Evolutionary conservation across 139 green algal species (phyloP).

Genomic region (Raphidocelis subcapitata): DNA sequence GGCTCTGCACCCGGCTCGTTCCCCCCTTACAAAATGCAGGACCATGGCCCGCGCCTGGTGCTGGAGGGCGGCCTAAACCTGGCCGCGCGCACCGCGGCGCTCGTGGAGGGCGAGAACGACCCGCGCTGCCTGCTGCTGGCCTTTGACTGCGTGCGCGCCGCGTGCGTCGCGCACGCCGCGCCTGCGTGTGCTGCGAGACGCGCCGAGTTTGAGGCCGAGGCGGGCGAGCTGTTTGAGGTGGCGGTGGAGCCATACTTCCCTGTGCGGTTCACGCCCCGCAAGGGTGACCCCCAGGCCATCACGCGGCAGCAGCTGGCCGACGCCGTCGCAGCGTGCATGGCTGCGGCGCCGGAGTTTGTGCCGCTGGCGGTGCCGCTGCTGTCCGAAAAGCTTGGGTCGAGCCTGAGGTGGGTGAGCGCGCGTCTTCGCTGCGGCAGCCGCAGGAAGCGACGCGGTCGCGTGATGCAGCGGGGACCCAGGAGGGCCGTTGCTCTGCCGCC

Average conservation of each 20-base stretch:
- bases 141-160: constrained; percentile 50
- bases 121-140: constrained; percentile 80
- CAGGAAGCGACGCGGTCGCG: not conserved
- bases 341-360: constrained; percentile 39
- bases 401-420: constrained; percentile 6
- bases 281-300: constrained; percentile 45
- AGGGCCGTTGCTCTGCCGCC: too few species aligned
- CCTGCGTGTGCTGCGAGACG: too few species aligned
- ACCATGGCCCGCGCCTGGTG: too few species aligned
- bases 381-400: constrained; percentile 61
- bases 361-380: constrained; percentile 44
- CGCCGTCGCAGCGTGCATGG: constrained; percentile 36
- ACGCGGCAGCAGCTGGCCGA: constrained; percentile 43
- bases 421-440: not conserved
- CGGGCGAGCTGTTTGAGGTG: constrained; percentile 80
- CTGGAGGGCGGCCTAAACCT: constrained; percentile 19
- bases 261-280: constrained; percentile 81
- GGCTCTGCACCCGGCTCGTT: too few species aligned
- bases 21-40: too few species aligned
- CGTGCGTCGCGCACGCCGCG: too few species aligned
- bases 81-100: constrained; percentile 17
- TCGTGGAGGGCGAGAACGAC: constrained; percentile 89
- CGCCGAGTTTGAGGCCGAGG: constrained; percentile 1
- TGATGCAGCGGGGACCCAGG: too few species aligned
- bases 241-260: constrained; percentile 90